phyloP scores from a whole-genome alignment of 1,139 yeast species.

The Oligophagozyma castellii region DNA sequence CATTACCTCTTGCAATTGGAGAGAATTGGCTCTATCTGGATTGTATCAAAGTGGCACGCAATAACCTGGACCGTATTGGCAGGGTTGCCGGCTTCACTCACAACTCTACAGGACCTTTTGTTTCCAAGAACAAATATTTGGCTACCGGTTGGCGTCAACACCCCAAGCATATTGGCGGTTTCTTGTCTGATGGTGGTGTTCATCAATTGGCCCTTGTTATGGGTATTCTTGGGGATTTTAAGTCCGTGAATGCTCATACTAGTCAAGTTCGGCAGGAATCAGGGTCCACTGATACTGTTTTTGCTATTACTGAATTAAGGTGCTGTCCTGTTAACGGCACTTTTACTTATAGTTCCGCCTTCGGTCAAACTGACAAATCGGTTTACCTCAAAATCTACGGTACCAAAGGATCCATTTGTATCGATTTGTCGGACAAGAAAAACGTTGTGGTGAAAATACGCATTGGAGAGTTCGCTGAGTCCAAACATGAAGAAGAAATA shows the following conservation, averaged over 20 bases:
- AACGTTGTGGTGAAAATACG: conserved; percentile 34
- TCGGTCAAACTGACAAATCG: conserved; percentile 67
- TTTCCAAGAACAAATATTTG: conserved; percentile 48
- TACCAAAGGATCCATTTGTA: conserved; percentile 54
- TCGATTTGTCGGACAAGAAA: conserved; percentile 42
- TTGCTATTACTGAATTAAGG: conserved; percentile 49
- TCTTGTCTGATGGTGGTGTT: conserved; percentile 86
- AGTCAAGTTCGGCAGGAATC: conserved; percentile 60
- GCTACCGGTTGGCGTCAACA: conserved; percentile 71
- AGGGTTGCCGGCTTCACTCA: conserved; percentile 63
- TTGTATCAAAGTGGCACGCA: conserved; percentile 39
- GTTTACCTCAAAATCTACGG: conserved; percentile 62
- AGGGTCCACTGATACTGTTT: conserved; percentile 70
- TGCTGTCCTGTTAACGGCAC: conserved; percentile 63
- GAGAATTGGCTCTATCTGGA: conserved; percentile 76
- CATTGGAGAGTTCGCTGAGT: conserved; percentile 34
- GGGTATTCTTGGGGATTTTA: conserved; percentile 65
- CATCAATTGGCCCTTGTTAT: conserved; percentile 83
- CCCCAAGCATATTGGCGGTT: conserved; percentile 89
- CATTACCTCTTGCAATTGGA: conserved; percentile 57
- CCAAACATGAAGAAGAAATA: conserved; percentile 31
- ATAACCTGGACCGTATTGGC: conserved; percentile 57
- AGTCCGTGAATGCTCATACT: conserved; percentile 56
- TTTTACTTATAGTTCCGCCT: conserved; percentile 81
- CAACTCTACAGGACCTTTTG: conserved; percentile 71